Evolutionary conservation across 176 grass and related monocot genomes (phyloP).

Genomic region (Canna indica): DNA sequence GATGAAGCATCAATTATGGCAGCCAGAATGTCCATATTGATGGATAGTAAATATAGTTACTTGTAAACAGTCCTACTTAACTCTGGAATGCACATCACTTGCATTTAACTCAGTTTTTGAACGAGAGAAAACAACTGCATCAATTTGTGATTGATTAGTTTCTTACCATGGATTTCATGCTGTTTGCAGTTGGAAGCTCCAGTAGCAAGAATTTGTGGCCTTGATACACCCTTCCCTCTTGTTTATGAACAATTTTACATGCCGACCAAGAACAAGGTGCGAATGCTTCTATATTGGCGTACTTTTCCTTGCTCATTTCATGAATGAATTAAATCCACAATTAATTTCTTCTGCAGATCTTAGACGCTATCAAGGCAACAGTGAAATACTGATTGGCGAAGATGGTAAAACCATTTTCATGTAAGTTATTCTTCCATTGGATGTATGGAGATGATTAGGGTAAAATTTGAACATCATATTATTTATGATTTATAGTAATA

Average conservation of each 20-base stretch:
- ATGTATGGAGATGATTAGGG: neutral
- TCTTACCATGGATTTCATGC: neutral
- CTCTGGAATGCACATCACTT: no score
- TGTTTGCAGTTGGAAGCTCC: constrained; percentile 70
- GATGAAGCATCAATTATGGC: no score
- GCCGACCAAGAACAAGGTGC: constrained; percentile 88
- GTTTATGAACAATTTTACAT: constrained; percentile 89
- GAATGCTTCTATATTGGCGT: neutral
- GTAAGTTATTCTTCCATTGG: neutral
- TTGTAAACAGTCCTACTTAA: no score
- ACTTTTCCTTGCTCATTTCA: neutral
- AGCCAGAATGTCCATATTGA: no score
- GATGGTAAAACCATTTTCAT: neutral
- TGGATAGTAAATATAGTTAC: no score
- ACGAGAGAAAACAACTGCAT: no score
- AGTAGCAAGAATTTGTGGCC: constrained; percentile 63
- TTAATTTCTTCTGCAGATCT: constrained; percentile 26
- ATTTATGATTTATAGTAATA: no score
- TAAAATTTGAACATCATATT: no score
- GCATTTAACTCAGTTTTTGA: no score
- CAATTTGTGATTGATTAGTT: neutral
- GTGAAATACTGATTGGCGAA: constrained; percentile 54
- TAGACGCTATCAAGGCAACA: constrained; percentile 72
- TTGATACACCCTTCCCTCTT: constrained; percentile 88
- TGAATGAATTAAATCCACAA: neutral